These are phyloP conservation scores for Brassica rapa DNA, from an alignment of 345 rosid species.

Conservation along the genomic window DNA sequence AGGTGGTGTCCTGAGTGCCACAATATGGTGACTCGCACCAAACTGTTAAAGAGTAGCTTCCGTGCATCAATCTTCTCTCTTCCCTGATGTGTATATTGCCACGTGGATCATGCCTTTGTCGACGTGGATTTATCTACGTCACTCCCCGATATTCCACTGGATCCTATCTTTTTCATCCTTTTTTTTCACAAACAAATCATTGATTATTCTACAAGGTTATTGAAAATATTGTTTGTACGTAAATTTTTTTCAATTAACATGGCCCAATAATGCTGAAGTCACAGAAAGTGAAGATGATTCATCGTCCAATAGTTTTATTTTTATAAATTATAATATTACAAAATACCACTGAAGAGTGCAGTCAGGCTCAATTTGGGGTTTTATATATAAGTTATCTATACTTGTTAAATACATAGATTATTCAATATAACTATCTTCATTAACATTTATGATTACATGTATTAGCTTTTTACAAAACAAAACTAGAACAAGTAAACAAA, in stretches of 20 bases:
- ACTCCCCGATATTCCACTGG: neutral
- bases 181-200: neutral
- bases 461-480: neutral
- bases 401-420: neutral
- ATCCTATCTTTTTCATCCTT: neutral
- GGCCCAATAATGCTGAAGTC: neutral
- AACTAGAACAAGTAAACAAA: neutral
- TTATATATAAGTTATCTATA: neutral
- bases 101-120: constrained; percentile 2
- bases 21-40: constrained; percentile 32
- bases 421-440: neutral
- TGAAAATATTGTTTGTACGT: neutral
- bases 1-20: constrained; percentile 22
- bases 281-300: constrained; percentile 2
- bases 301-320: constrained; percentile 7
- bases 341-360: neutral
- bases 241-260: neutral
- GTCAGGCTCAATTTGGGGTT: neutral
- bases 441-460: neutral
- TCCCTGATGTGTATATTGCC: neutral
- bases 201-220: neutral
- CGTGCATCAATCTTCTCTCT: constrained; percentile 13
- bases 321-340: neutral
- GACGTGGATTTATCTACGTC: constrained; percentile 15
- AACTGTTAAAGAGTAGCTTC: constrained; percentile 8